Evolutionary conservation across 2,329 filamentous ascomycete species (phyloP), one percentile per base, ranked within the genome.

Genomic region (Trichothecium sympodiale): DNA sequence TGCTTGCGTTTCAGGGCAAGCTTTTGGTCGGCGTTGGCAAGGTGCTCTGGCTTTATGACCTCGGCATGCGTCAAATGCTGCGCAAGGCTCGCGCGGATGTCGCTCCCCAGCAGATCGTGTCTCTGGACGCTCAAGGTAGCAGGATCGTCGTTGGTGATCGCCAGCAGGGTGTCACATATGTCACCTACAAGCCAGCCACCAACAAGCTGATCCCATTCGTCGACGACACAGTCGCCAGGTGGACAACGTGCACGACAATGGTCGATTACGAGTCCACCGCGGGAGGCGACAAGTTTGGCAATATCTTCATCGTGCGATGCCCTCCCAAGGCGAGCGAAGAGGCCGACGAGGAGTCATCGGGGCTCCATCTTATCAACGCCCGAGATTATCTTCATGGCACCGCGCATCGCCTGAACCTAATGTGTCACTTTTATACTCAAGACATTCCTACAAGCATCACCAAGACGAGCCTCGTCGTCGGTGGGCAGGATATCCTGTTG

Each of bases 241-340:
- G 88, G 84, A 94, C 86, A 2, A 94, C 86, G 1, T 83, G 83
- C 46, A 82, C 83, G 1, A 74, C 87, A 3, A 94, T 98, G 86
- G 80, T 96, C 2, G 91, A 99, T 60, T 99, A 98, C 57, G 91
- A 98, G 55, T 94, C 91, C 1, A 78, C 84, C 17, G 88, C 87
- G 3, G 91, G 89, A 26, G 89, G 89, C 26, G 91, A 99, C 64
- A 96, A 95, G 54, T 99, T 98, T 46, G 93, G 91, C 41, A 98
- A 98, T 50, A 61, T 98, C 13, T 98, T 87, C 80, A 74, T 98
- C 31, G 70, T 98, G 20, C 82, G 91, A 33, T 91, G 84, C 50
- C 87, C 89, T 0, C 67, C 79, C 41, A 91, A 94, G 55, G 79
- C 81, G 7, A 94, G 85, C 27, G 80, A 87, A 45, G 85, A 93